A percentile compares a stretch with the other conserved stretches of the same genome.
These are phyloP conservation scores for Dactylella cylindrospora DNA, from an alignment of 2,329 filamentous ascomycete species.

Conservation along the genomic window DNA sequence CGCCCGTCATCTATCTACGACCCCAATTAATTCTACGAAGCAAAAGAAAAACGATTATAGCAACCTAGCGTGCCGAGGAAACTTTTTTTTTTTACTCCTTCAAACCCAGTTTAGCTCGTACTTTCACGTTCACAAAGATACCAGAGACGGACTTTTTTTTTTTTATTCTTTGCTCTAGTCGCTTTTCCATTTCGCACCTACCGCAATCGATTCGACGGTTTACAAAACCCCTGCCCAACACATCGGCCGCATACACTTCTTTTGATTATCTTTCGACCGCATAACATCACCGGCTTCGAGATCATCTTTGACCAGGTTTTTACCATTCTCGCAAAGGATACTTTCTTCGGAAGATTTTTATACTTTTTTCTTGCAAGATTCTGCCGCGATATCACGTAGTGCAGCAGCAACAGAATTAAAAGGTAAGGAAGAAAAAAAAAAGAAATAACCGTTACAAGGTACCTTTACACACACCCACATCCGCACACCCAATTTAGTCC, in stretches of 20 bases:
- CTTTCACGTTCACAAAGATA: slow-evolving; percentile 42
- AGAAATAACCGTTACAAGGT: slow-evolving; percentile 37
- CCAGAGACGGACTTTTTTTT: slow-evolving; percentile 39
- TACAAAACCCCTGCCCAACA: slow-evolving; percentile 36
- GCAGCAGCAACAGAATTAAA: not conserved
- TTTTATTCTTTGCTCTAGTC: slow-evolving; percentile 1
- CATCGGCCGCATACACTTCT: slow-evolving; percentile 17
- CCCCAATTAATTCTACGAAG: slow-evolving; percentile 33
- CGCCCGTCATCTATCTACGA: slow-evolving; percentile 31
- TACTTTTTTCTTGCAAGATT: slow-evolving; percentile 25
- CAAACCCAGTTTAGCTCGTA: slow-evolving; percentile 5
- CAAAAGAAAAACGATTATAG: slow-evolving; percentile 19
- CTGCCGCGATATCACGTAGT: slow-evolving; percentile 16
- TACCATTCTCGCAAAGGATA: slow-evolving; percentile 28
- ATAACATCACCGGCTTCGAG: slow-evolving; percentile 34
- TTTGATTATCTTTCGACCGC: slow-evolving; percentile 7
- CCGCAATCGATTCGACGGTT: slow-evolving; percentile 13
- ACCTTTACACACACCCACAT: too few species aligned
- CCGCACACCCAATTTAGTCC: too few species aligned
- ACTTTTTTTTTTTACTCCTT: slow-evolving; percentile 29
- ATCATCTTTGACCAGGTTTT: slow-evolving; percentile 37
- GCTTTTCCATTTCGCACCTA: slow-evolving; percentile 24
- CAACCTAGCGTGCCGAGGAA: slow-evolving; percentile 37
- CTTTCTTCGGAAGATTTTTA: slow-evolving; percentile 44
- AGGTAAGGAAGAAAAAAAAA: slow-evolving; percentile 5